Evolutionary conservation across 202 grass and related monocot species (phyloP).

Genomic region (Digitaria exilis): DNA sequence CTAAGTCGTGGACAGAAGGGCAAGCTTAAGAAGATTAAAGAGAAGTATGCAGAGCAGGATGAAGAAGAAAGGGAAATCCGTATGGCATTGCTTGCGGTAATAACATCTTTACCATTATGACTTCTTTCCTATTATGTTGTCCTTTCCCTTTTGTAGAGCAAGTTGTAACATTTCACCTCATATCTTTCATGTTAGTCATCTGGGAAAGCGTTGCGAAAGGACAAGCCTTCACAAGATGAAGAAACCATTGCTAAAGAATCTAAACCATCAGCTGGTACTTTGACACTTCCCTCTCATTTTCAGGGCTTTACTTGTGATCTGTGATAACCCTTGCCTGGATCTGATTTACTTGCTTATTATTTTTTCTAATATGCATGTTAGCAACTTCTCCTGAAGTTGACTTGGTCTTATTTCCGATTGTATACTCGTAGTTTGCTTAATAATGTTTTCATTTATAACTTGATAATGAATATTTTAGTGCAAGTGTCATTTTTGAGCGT

Average conservation of each 20-base stretch:
- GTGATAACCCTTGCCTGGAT: not conserved
- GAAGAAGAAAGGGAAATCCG: slow-evolving; percentile 95
- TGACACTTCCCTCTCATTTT: slow-evolving; percentile 22
- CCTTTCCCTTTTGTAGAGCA: slow-evolving; percentile 17
- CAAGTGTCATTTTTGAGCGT: not conserved
- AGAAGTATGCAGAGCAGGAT: slow-evolving; percentile 95
- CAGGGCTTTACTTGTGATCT: slow-evolving; percentile 1
- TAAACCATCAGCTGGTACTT: slow-evolving; percentile 64
- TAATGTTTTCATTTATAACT: not conserved
- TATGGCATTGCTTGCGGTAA: slow-evolving; percentile 96
- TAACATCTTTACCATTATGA: slow-evolving; percentile 10
- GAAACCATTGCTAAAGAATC: slow-evolving; percentile 40
- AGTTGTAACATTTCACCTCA: slow-evolving; percentile 14
- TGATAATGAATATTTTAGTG: slow-evolving; percentile 2
- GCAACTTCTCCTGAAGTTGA: slow-evolving; percentile 5
- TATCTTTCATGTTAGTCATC: slow-evolving; percentile 55
- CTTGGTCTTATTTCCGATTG: slow-evolving; percentile 5
- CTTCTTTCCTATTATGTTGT: slow-evolving; percentile 19
- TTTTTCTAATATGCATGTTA: not conserved
- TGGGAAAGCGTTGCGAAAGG: slow-evolving; percentile 78
- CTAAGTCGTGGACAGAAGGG: slow-evolving; percentile 83
- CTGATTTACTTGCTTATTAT: not conserved
- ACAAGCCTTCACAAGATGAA: slow-evolving; percentile 62
- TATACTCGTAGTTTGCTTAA: slow-evolving; percentile 2
- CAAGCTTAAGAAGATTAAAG: slow-evolving; percentile 99